Base-by-base conservation (phyloP, 495 filamentous ascomycete genomes). In the Hyaloscypha variabilis region DNA sequence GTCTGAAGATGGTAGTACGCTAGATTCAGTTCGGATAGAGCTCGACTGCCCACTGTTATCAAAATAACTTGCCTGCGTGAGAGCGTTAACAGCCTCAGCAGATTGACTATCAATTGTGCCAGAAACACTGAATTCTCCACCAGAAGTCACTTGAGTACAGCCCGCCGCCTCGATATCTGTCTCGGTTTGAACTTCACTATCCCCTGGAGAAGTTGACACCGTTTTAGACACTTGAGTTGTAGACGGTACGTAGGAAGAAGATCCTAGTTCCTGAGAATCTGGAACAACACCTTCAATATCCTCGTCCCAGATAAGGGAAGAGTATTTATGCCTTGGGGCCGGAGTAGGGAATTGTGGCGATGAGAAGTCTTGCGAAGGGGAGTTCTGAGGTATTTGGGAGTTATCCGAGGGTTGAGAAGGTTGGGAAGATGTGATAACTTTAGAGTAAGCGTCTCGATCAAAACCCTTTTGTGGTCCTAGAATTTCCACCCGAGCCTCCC, bases 221-320 rank as follows among this genome's bases (percentile, higher is more conserved):
- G 24, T 34, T 11, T 56, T 61, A 14, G 64, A 66, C 4, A 42
- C 17, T 46, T 26, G 46, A 3, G 58, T 57, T 24, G 55, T 19
- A 11, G 61, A 52, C 2, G 60, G 54, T 0, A 13, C 30, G 46
- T 58, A 65, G 1, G 63, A 58, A 1, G 34, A 29, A 0, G 63
- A 66, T 14, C 54, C 67, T 8, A 14, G 28, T 6, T 66, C 63
- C 42, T 70, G 64, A 21, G 68, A 67, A 64, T 70, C 59, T 21
- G 59, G 68, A n/a, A 70, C 60, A 1, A 54, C 26, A 19, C 52
- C 64, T 26, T 62, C 58, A 46, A 57, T 57, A 21, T 57, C 53
- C n/a, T 64, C 61, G 25, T 68, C 66, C 66, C 56, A 59, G 49
- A 68, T 23, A 42, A 64, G 23, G 13, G 65, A 51, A 13, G 42